These are phyloP conservation scores for Eutrema yunnanense DNA, from an alignment of 345 rosid species.

Conservation along the genomic window DNA sequence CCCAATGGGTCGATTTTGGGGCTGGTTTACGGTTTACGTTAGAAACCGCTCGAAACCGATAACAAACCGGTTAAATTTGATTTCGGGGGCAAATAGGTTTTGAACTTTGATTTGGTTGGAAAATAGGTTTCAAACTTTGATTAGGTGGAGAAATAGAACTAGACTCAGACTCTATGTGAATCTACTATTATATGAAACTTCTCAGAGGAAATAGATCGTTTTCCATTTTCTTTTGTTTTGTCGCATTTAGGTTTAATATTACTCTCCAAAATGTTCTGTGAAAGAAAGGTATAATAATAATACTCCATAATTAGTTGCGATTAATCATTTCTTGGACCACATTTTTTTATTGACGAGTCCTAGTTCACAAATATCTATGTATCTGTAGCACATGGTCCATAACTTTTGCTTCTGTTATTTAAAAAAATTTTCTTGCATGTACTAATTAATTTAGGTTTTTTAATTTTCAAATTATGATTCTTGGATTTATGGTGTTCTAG, in stretches of 20 bases:
- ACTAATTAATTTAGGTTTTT: background rate
- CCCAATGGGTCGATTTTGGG: too few relatives aligned
- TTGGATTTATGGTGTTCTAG: background rate
- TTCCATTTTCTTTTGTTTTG: background rate
- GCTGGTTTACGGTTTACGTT: too few relatives aligned
- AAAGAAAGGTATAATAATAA: background rate
- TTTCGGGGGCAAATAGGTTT: too few relatives aligned
- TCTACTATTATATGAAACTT: too few relatives aligned
- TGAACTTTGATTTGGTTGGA: too few relatives aligned
- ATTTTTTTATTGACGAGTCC: background rate
- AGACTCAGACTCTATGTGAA: too few relatives aligned
- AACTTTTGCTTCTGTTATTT: background rate
- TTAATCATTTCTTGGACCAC: constrained; percentile 8
- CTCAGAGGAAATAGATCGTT: too few relatives aligned
- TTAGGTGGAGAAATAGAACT: too few relatives aligned
- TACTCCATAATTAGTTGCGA: background rate
- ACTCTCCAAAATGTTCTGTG: background rate
- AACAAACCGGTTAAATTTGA: too few relatives aligned
- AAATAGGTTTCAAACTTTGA: too few relatives aligned
- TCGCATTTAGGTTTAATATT: background rate
- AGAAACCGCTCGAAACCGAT: too few relatives aligned
- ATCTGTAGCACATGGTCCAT: background rate
- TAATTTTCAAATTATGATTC: background rate
- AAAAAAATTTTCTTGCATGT: background rate
- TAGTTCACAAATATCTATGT: background rate